Conservation (phyloP, 1,284 basidiomycete genomes). For the Ustilago loliicola region DNA sequence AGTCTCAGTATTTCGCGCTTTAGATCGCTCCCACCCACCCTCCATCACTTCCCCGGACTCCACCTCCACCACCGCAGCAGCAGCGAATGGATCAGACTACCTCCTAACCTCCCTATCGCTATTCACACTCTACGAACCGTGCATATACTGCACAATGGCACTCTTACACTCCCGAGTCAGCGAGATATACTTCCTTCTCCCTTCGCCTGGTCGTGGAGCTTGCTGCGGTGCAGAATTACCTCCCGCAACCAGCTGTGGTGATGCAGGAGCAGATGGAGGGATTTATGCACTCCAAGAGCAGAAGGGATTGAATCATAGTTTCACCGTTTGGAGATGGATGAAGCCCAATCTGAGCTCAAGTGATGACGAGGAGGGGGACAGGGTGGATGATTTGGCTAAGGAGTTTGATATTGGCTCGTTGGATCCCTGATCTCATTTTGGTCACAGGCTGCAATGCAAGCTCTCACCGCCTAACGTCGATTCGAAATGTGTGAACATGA, state of each 20-base stretch:
- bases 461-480: not conserved
- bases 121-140: constrained; percentile 68
- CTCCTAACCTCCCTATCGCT: constrained; percentile 62
- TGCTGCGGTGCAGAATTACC: constrained; percentile 58
- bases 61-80: not conserved
- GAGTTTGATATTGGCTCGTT: constrained; percentile 42
- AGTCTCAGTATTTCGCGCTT: constrained; percentile 22
- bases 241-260: constrained; percentile 22
- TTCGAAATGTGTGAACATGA: not conserved
- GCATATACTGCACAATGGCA: constrained; percentile 68
- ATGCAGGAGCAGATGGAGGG: constrained; percentile 56
- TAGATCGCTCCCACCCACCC: constrained; percentile 16
- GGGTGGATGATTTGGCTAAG: constrained; percentile 3
- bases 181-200: constrained; percentile 61
- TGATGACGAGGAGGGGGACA: not conserved
- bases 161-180: constrained; percentile 65
- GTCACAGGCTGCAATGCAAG: not conserved
- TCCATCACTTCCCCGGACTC: not conserved
- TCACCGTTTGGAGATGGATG: constrained; percentile 71
- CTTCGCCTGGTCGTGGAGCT: constrained; percentile 58
- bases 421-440: constrained; percentile 26
- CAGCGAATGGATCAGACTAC: constrained; percentile 64
- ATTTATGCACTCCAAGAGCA: constrained; percentile 71
- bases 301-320: constrained; percentile 71
- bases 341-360: not conserved